A percentile compares a stretch with the other conserved stretches of the same genome.
Conservation (phyloP, 345 rosid genomes). For the Salix koriyanagi region DNA sequence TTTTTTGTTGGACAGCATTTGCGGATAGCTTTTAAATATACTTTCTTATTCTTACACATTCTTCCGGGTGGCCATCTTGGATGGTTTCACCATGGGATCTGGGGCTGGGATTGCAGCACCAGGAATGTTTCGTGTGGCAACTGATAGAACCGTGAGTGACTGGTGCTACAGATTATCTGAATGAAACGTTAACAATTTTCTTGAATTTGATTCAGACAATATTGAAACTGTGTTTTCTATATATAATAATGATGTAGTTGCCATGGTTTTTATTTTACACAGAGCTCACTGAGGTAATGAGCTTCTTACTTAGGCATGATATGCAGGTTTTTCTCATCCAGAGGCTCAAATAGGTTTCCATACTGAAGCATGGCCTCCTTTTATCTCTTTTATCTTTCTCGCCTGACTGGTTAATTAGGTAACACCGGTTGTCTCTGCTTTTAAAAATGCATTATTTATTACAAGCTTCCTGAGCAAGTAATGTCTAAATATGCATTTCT, state of each 20-base stretch:
- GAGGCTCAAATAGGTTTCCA: constrained; percentile 84
- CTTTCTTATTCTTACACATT: neutral
- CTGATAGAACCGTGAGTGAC: constrained; percentile 71
- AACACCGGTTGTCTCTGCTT: neutral
- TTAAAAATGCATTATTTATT: neutral
- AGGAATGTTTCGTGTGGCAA: constrained; percentile 75
- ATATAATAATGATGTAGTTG: neutral
- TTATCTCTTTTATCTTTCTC: constrained; percentile 79
- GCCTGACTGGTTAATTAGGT: constrained; percentile 85
- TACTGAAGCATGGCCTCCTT: constrained; percentile 87
- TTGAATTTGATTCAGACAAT: neutral
- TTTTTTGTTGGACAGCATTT: neutral
- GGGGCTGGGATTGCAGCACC: constrained; percentile 72
- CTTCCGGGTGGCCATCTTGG: constrained; percentile 73
- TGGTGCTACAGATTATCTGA: constrained; percentile 7
- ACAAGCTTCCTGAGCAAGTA: constrained; percentile 70
- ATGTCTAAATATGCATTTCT: constrained; percentile 5
- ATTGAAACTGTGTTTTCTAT: neutral
- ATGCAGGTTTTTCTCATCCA: constrained; percentile 69
- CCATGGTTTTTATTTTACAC: neutral
- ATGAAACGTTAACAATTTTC: neutral
- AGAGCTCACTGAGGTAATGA: neutral
- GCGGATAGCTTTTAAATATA: neutral
- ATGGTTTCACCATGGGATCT: constrained; percentile 72
- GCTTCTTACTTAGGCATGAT: neutral